A percentile compares a stretch with the other conserved stretches of the same genome.
Evolutionary conservation across 2,329 filamentous ascomycete species (phyloP).

Genomic region (Ophiostoma sp.): DNA sequence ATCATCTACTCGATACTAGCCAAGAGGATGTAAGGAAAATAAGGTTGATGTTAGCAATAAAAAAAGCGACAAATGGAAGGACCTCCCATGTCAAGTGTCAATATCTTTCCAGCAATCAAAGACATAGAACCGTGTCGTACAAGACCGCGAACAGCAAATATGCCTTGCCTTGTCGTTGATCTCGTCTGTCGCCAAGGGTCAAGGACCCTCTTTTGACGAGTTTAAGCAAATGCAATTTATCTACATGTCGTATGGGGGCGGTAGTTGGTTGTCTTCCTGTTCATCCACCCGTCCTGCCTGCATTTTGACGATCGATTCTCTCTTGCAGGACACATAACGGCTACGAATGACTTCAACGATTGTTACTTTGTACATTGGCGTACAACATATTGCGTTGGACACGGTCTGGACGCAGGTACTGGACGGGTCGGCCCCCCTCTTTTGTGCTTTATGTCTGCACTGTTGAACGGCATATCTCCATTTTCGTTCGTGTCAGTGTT

Average conservation of each 20-base stretch:
- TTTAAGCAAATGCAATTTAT: background rate
- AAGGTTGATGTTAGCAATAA: background rate
- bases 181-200: background rate
- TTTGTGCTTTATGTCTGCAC: background rate
- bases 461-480: background rate
- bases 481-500: background rate
- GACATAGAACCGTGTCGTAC: background rate
- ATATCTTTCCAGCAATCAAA: background rate
- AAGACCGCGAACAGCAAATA: slow-evolving; percentile 8
- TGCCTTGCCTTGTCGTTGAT: background rate
- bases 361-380: background rate
- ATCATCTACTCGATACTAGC: background rate
- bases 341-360: background rate
- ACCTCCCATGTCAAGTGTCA: background rate
- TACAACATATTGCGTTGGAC: background rate
- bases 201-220: background rate
- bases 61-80: background rate
- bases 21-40: background rate
- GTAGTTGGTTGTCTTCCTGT: background rate
- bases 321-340: too few relatives aligned
- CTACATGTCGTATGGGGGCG: background rate
- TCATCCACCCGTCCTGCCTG: background rate
- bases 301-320: background rate
- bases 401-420: slow-evolving; percentile 6
- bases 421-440: background rate